Conservation (phyloP, 768 basidiomycete species). For the Sporobolomyces phaffii region DNA sequence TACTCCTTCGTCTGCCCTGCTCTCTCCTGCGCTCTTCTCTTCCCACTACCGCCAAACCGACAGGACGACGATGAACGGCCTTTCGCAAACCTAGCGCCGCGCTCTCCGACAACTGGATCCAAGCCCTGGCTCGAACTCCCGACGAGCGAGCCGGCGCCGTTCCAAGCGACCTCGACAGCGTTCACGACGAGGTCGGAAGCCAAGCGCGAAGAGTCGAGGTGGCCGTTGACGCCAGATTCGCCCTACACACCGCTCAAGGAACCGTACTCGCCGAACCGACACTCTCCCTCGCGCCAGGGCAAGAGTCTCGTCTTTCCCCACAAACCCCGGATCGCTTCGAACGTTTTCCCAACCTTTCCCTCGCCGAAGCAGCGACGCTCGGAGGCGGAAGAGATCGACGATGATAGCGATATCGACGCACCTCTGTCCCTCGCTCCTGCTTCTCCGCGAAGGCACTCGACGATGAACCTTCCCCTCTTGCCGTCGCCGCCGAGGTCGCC, state of each 20-base stretch:
- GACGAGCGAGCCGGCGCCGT: not conserved
- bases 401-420: constrained; percentile 5
- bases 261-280: not conserved
- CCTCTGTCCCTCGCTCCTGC: not conserved
- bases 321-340: constrained; percentile 1
- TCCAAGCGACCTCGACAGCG: not conserved
- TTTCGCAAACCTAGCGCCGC: constrained; percentile 6
- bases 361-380: not conserved
- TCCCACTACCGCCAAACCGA: not conserved
- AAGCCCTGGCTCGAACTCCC: constrained; percentile 10
- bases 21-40: not conserved
- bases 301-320: constrained; percentile 8
- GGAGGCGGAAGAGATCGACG: not conserved
- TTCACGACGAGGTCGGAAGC: not conserved
- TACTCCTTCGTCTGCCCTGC: constrained; percentile 3
- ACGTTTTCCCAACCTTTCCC: constrained; percentile 1
- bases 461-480: not conserved
- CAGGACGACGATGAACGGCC: not conserved
- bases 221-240: constrained; percentile 9
- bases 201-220: not conserved
- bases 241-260: constrained; percentile 11
- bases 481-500: not conserved
- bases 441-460: not conserved
- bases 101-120: not conserved
- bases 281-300: constrained; percentile 2